Evolutionary conservation across 2,329 filamentous ascomycete genomes (phyloP).

Genomic region (Lasiodiplodia gonubiensis): DNA sequence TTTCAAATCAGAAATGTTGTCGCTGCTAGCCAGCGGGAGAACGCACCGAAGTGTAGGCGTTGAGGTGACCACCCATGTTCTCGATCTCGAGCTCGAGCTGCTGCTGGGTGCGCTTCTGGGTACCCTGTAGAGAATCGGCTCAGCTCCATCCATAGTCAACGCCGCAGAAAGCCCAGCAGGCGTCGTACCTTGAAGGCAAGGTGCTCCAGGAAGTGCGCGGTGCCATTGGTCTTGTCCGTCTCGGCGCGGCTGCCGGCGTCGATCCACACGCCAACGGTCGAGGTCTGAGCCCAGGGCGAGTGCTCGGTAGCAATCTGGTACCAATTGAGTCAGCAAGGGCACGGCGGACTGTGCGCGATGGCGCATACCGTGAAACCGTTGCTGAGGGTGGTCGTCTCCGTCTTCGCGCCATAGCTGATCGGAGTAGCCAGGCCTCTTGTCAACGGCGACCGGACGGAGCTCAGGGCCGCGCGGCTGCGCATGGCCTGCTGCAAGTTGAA

Average conservation of each 20-base stretch:
- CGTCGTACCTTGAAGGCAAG: slow-evolving; percentile 92
- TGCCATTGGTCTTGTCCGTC: slow-evolving; percentile 98
- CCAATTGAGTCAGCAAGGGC: slow-evolving; percentile 42
- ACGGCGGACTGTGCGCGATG: slow-evolving; percentile 30
- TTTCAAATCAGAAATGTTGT: slow-evolving; percentile 21
- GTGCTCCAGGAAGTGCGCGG: slow-evolving; percentile 99
- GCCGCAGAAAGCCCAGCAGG: slow-evolving; percentile 20
- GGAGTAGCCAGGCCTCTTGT: slow-evolving; percentile 91
- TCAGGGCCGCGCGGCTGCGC: slow-evolving; percentile 84
- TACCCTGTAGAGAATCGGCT: slow-evolving; percentile 66
- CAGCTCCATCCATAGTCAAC: slow-evolving; percentile 33
- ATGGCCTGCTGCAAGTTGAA: slow-evolving; percentile 90
- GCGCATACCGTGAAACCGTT: slow-evolving; percentile 90
- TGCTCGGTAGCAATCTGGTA: slow-evolving; percentile 92
- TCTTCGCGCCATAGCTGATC: slow-evolving; percentile 75
- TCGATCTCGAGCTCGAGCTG: slow-evolving; percentile 99
- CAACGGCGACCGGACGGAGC: slow-evolving; percentile 73
- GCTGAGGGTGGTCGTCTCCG: slow-evolving; percentile 92
- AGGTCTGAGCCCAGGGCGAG: slow-evolving; percentile 97
- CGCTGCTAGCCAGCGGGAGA: slow-evolving; percentile 14
- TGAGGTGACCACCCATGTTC: slow-evolving; percentile 99
- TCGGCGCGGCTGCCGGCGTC: slow-evolving; percentile 98
- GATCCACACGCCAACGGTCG: slow-evolving; percentile 98
- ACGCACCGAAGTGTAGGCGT: slow-evolving; percentile 97
- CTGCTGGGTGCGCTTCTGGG: slow-evolving; percentile 90